phyloP scores from a whole-genome alignment of 1,284 basidiomycete genomes.

The Trichosporon asahii region DNA sequence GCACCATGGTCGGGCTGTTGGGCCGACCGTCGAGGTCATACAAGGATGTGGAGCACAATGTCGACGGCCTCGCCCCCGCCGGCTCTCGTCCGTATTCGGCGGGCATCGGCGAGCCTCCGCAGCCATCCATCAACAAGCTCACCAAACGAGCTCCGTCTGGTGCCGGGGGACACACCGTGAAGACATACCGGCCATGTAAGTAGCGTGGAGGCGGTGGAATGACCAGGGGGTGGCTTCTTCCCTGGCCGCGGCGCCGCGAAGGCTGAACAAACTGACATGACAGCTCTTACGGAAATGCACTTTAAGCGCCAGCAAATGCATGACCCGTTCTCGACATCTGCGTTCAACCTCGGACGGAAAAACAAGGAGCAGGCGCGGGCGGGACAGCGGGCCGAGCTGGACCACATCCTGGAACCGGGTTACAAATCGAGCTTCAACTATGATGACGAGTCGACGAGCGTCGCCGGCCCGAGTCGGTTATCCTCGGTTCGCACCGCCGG shows the following conservation, averaged over 20 bases:
- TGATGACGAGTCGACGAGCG: conserved; percentile 29
- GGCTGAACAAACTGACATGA: conserved; percentile 11
- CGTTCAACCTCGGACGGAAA: conserved; percentile 38
- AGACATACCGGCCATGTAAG: conserved; percentile 48
- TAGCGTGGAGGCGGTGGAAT: conserved; percentile 9
- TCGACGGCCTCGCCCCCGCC: conserved; percentile 34
- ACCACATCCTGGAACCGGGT: conserved; percentile 46
- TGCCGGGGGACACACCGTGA: conserved; percentile 34
- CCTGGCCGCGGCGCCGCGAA: not conserved
- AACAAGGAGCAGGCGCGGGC: conserved; percentile 38
- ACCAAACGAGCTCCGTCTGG: not conserved
- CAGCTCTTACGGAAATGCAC: conserved; percentile 38
- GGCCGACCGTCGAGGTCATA: conserved; percentile 45
- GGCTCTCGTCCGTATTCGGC: conserved; percentile 28
- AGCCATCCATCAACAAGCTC: conserved; percentile 7
- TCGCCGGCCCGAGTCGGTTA: conserved; percentile 36
- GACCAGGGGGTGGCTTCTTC: not conserved
- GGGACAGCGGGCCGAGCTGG: conserved; percentile 43
- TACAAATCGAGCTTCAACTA: conserved; percentile 33
- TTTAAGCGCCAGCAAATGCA: conserved; percentile 37
- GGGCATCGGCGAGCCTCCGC: not conserved
- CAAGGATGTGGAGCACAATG: conserved; percentile 41
- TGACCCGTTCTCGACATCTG: conserved; percentile 40
- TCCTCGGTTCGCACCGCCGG: conserved; percentile 34
- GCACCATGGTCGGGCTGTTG: conserved; percentile 27